These are phyloP conservation scores for Digitaria exilis DNA, from an alignment of 202 grass and related monocot species.

Conservation along the genomic window DNA sequence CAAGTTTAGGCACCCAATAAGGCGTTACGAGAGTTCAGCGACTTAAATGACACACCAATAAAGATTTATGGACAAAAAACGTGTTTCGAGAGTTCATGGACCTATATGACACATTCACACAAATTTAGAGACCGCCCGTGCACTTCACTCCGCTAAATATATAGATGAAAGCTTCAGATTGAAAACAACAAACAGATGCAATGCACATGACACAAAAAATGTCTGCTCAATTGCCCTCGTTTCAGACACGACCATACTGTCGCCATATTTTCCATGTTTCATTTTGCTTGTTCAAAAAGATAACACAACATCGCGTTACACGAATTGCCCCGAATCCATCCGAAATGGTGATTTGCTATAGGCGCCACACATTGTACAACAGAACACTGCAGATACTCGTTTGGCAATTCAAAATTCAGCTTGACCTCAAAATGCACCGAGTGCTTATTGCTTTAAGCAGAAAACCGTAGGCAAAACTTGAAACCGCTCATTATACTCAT, in stretches of 20 bases:
- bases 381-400: not conserved
- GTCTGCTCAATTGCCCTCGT: not conserved
- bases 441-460: constrained; percentile 25
- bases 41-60: too few species aligned
- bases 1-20: too few species aligned
- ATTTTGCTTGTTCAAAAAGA: not conserved
- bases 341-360: not conserved
- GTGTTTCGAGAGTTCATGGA: too few species aligned
- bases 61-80: too few species aligned
- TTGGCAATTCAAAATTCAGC: constrained; percentile 18
- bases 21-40: too few species aligned
- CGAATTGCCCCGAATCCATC: not conserved
- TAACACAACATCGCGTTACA: not conserved
- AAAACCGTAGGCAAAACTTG: constrained; percentile 2
- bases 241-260: not conserved
- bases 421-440: not conserved
- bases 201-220: not conserved
- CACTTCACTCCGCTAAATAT: too few species aligned
- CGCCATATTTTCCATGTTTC: not conserved
- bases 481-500: constrained; percentile 4
- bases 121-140: too few species aligned
- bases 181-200: not conserved
- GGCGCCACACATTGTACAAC: not conserved
- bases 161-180: not conserved
- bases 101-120: too few species aligned